Percentiles rank a stretch among this genome's conserved stretches.
These are phyloP conservation scores for Fusarium solani-melongenae DNA, from an alignment of 2,329 filamentous ascomycete genomes.

Conservation along the genomic window DNA sequence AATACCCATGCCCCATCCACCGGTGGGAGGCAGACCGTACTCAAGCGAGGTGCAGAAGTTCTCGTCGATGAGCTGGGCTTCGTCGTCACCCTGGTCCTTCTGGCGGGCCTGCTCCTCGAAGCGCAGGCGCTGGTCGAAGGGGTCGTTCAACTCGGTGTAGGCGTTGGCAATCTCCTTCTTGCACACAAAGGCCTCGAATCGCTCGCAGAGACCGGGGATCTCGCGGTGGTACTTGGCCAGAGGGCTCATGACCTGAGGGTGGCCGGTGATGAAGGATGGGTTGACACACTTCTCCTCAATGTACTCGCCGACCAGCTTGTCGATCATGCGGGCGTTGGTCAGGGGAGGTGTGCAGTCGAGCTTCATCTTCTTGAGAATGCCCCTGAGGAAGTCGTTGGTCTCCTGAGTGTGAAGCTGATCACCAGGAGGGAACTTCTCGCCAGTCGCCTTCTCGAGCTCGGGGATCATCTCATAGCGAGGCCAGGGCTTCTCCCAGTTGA, in stretches of 20 bases:
- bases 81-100: conserved; percentile 96
- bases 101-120: conserved; percentile 92
- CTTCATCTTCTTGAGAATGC: conserved; percentile 86
- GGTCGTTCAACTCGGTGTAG: conserved; percentile 94
- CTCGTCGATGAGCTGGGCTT: conserved; percentile 96
- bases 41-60: conserved; percentile 93
- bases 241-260: conserved; percentile 82
- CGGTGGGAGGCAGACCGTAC: conserved; percentile 91
- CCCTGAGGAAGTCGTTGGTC: conserved; percentile 88
- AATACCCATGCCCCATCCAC: conserved; percentile 96
- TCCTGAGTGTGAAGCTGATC: conserved; percentile 91
- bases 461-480: conserved; percentile 92
- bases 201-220: conserved; percentile 87
- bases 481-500: conserved; percentile 98
- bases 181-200: conserved; percentile 92
- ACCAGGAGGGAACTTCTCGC: conserved; percentile 92
- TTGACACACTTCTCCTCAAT: conserved; percentile 95
- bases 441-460: conserved; percentile 84
- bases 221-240: conserved; percentile 94
- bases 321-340: conserved; percentile 95
- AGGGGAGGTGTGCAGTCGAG: conserved; percentile 90
- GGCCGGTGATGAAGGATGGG: conserved; percentile 76
- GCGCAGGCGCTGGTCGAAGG: conserved; percentile 90
- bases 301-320: conserved; percentile 93
- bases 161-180: conserved; percentile 89